These are phyloP conservation scores for Picochlorum sp. DNA, from an alignment of 139 green algal species.

Conservation along the genomic window DNA sequence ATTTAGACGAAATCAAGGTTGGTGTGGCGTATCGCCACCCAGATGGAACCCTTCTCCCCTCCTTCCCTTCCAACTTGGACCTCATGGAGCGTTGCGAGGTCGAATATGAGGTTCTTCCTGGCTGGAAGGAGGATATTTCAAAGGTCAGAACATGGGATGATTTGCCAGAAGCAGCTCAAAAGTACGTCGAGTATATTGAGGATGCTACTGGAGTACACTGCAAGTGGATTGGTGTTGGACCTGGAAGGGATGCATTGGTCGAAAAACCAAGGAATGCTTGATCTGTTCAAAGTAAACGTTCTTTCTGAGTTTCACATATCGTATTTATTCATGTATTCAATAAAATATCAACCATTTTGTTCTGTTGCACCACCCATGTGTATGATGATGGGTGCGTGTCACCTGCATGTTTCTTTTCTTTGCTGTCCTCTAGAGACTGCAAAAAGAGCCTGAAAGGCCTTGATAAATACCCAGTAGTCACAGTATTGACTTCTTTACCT, in stretches of 20 bases:
- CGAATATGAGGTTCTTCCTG: constrained; percentile 88
- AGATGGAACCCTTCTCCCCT: constrained; percentile 31
- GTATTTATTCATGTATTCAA: no score
- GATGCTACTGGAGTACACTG: constrained; percentile 71
- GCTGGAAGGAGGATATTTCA: constrained; percentile 85
- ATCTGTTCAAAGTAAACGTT: no score
- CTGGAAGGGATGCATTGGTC: constrained; percentile 48
- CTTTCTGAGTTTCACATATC: no score
- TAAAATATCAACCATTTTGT: no score
- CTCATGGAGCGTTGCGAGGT: constrained; percentile 64
- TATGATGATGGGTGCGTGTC: not conserved
- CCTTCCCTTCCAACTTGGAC: constrained; percentile 63
- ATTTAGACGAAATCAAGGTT: constrained; percentile 83
- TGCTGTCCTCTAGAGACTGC: constrained; percentile 3
- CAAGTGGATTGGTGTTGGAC: constrained; percentile 95
- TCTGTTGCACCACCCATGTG: not conserved
- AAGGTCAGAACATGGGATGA: constrained; percentile 67
- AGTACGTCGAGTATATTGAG: constrained; percentile 82
- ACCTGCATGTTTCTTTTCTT: constrained; percentile 1
- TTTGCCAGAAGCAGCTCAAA: constrained; percentile 66
- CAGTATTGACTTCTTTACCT: constrained; percentile 47
- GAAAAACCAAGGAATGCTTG: constrained; percentile 1
- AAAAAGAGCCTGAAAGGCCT: constrained; percentile 30
- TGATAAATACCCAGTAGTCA: constrained; percentile 48
- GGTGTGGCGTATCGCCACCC: constrained; percentile 44